These are phyloP conservation scores for Salvia splendens DNA, from an alignment of 257 asterid genomes.

Conservation along the genomic window DNA sequence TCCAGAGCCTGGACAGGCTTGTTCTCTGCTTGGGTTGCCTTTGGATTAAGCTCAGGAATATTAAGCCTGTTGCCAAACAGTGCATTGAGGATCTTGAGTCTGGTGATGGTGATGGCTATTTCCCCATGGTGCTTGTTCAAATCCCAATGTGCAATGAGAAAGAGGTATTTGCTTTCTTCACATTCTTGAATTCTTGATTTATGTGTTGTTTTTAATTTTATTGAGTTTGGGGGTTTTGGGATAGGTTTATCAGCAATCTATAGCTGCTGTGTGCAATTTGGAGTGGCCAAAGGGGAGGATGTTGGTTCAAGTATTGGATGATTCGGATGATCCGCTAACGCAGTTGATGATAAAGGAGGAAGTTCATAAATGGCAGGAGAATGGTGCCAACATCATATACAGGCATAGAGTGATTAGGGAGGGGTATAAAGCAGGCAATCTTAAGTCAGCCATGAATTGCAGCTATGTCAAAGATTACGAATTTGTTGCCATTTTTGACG, in stretches of 20 bases:
- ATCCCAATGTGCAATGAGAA: conserved; percentile 43
- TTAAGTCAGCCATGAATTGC: conserved; percentile 59
- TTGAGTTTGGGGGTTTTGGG: conserved; percentile 18
- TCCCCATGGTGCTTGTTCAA: conserved; percentile 78
- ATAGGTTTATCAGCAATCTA: conserved; percentile 87
- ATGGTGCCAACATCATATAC: conserved; percentile 74
- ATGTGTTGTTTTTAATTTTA: background rate
- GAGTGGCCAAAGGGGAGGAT: conserved; percentile 80
- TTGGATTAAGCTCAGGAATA: conserved; percentile 62
- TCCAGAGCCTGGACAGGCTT: conserved; percentile 83
- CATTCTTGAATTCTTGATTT: background rate
- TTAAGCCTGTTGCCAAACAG: conserved; percentile 61
- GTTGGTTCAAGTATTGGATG: conserved; percentile 83
- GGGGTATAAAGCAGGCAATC: conserved; percentile 61
- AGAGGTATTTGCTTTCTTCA: conserved; percentile 51
- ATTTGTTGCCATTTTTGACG: conserved; percentile 39
- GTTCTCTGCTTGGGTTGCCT: conserved; percentile 78
- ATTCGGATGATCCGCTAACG: conserved; percentile 75
- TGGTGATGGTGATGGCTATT: conserved; percentile 60
- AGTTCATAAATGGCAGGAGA: conserved; percentile 80
- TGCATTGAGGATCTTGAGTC: conserved; percentile 62
- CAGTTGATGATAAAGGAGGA: conserved; percentile 71
- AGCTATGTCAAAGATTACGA: conserved; percentile 61
- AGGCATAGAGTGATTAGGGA: conserved; percentile 61
- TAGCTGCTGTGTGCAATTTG: conserved; percentile 77